phyloP scores from a whole-genome alignment of 2,329 filamentous ascomycete species.

The Pseudogymnoascus sp. region DNA sequence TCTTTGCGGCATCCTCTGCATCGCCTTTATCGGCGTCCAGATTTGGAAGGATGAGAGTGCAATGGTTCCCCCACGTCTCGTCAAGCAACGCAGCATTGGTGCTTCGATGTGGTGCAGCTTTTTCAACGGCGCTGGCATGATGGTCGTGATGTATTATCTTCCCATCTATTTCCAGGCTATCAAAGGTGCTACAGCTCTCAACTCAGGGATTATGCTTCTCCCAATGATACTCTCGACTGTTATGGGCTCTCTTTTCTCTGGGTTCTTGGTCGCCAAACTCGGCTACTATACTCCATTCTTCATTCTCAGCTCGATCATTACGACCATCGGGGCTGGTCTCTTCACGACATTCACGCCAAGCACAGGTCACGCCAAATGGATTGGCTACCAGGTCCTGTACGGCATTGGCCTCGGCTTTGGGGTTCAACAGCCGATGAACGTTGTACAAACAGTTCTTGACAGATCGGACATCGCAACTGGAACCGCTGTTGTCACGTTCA shows the following conservation, averaged over 20 bases:
- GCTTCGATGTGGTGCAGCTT: constrained; percentile 28
- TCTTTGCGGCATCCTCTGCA: constrained; percentile 20
- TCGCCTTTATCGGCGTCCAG: constrained; percentile 19
- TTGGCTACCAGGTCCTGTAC: constrained; percentile 21
- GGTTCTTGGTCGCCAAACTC: constrained; percentile 27
- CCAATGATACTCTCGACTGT: constrained; percentile 29
- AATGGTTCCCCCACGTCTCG: constrained; percentile 33
- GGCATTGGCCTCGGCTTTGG: constrained; percentile 14
- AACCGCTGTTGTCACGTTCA: constrained; percentile 51
- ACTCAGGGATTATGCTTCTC: constrained; percentile 30
- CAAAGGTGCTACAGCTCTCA: constrained; percentile 35
- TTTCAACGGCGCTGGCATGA: constrained; percentile 28
- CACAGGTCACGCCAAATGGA: constrained; percentile 32
- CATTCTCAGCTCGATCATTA: constrained; percentile 21
- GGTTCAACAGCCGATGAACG: constrained; percentile 21
- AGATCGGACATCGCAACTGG: constrained; percentile 44
- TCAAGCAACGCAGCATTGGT: constrained; percentile 30
- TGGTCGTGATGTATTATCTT: constrained; percentile 33
- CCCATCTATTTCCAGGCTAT: constrained; percentile 42
- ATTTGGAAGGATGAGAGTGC: constrained; percentile 16
- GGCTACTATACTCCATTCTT: constrained; percentile 26
- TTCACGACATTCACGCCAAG: constrained; percentile 32
- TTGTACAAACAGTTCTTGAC: constrained; percentile 45
- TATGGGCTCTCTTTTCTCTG: constrained; percentile 25
- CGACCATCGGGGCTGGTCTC: constrained; percentile 34